These are phyloP conservation scores for Hymenoscyphus fraxineus DNA, from an alignment of 2,329 filamentous ascomycete species.

Conservation along the genomic window DNA sequence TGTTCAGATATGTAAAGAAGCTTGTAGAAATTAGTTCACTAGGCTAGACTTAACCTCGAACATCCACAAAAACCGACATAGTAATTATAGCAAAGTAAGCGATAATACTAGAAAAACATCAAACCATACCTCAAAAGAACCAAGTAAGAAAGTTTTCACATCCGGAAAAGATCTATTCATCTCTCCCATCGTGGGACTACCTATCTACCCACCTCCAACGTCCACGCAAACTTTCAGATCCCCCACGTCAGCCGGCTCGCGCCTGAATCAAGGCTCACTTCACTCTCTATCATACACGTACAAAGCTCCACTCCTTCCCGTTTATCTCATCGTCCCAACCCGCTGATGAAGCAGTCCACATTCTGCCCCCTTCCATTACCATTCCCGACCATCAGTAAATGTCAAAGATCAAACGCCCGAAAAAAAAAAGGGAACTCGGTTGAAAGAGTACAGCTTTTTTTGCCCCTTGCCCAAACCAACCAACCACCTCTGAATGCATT, in stretches of 20 bases:
- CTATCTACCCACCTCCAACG: not conserved
- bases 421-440: slow-evolving; percentile 26
- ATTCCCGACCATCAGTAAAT: slow-evolving; percentile 12
- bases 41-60: too few relatives aligned
- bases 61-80: too few relatives aligned
- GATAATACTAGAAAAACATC: not conserved
- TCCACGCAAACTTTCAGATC: not conserved
- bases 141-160: not conserved
- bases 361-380: slow-evolving; percentile 9
- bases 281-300: slow-evolving; percentile 17
- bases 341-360: slow-evolving; percentile 21
- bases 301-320: slow-evolving; percentile 13
- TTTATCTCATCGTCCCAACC: slow-evolving; percentile 5
- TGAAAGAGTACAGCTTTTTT: slow-evolving; percentile 34
- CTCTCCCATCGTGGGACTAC: not conserved
- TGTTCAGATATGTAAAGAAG: too few relatives aligned
- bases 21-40: too few relatives aligned
- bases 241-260: not conserved
- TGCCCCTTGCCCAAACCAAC: slow-evolving; percentile 11
- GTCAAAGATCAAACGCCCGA: slow-evolving; percentile 20
- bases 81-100: not conserved
- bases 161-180: slow-evolving; percentile 15
- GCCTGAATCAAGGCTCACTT: not conserved
- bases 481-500: slow-evolving; percentile 22
- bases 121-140: not conserved